These are phyloP conservation scores for Colletotrichum liaoningense DNA, from an alignment of 2,329 filamentous ascomycete genomes.

Conservation along the genomic window DNA sequence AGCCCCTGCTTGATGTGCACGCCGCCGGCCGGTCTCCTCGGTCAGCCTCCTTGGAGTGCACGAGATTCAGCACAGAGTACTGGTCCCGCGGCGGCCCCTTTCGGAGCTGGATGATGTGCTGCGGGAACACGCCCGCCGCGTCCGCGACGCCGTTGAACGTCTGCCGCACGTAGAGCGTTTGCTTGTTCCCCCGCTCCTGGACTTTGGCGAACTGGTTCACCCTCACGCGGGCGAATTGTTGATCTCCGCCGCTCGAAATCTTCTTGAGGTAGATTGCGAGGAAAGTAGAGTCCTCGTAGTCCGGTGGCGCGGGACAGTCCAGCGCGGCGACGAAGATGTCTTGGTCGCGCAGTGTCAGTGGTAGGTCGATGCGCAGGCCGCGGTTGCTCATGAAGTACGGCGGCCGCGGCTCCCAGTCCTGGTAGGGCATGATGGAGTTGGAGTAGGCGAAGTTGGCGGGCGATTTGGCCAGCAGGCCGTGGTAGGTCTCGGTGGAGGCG, in stretches of 20 bases:
- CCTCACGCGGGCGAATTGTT: not conserved
- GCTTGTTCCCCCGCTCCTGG: constrained; percentile 37
- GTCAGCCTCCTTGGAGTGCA: not conserved
- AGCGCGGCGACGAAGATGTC: not conserved
- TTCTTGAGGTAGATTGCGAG: not conserved
- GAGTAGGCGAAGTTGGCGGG: constrained; percentile 52
- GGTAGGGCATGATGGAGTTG: constrained; percentile 44
- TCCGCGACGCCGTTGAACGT: constrained; percentile 28
- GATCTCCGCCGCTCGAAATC: not conserved
- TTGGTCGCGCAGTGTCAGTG: constrained; percentile 34
- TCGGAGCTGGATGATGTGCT: constrained; percentile 5
- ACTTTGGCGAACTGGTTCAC: not conserved
- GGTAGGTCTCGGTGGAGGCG: not conserved
- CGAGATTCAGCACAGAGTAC: not conserved
- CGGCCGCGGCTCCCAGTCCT: constrained; percentile 44
- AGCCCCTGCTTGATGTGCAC: not conserved
- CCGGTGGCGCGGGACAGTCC: not conserved
- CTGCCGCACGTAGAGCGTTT: constrained; percentile 45
- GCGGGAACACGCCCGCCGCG: constrained; percentile 38
- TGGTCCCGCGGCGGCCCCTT: not conserved
- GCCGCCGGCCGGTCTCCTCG: not conserved
- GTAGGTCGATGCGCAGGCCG: constrained; percentile 41
- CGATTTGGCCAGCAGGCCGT: constrained; percentile 41
- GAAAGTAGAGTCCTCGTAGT: not conserved
- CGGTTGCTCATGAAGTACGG: constrained; percentile 43